These are phyloP conservation scores for Fistulifera solaris DNA, from an alignment of 108 stramenopile species.

Conservation along the genomic window DNA sequence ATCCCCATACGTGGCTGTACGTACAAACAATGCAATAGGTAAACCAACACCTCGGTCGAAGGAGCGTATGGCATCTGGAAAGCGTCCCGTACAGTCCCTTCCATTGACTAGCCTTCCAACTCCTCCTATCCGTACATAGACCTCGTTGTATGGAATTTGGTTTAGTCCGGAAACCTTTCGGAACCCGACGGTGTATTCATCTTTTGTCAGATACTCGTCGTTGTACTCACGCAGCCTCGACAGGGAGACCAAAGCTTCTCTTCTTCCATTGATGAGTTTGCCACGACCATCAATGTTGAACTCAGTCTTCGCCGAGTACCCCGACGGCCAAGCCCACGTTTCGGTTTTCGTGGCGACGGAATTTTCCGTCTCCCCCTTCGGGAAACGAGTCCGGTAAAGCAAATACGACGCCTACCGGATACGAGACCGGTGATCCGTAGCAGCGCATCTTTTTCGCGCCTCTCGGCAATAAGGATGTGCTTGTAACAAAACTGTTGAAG, in stretches of 20 bases:
- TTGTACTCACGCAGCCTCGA: conserved; percentile 34
- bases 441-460: conserved; percentile 72
- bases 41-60: conserved; percentile 73
- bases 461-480: conserved; percentile 60
- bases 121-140: conserved; percentile 70
- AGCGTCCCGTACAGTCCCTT: conserved; percentile 32
- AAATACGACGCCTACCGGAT: conserved; percentile 74
- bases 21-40: conserved; percentile 77
- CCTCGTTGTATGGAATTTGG: conserved; percentile 85
- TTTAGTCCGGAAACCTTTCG: conserved; percentile 59
- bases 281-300: conserved; percentile 54
- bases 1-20: conserved; percentile 61
- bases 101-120: conserved; percentile 50
- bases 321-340: conserved; percentile 75
- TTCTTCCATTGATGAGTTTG: conserved; percentile 52
- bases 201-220: conserved; percentile 36
- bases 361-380: conserved; percentile 41
- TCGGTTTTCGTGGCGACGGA: conserved; percentile 40
- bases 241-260: conserved; percentile 46
- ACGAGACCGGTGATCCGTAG: conserved; percentile 63
- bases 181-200: conserved; percentile 44
- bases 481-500: conserved; percentile 76
- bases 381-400: conserved; percentile 41
- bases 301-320: conserved; percentile 51
- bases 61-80: conserved; percentile 24